Percentiles rank a stretch among this genome's conserved stretches.
phyloP scores from a whole-genome alignment of 176 grass and related monocot species.

The Rhipidocladum racemiflorum region DNA sequence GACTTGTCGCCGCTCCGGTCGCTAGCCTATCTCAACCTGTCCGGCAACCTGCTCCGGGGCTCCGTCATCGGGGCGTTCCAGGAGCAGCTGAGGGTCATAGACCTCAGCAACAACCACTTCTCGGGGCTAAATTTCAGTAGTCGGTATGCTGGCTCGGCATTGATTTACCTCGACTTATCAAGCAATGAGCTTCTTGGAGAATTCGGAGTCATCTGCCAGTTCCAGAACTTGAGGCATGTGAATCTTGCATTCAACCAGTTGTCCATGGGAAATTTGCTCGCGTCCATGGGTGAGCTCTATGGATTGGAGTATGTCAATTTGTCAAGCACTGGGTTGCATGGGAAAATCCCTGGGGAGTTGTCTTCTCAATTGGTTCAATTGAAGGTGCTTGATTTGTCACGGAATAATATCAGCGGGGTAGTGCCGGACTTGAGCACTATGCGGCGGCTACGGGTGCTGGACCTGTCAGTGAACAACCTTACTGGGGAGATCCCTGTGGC shows the following conservation, averaged over 20 bases:
- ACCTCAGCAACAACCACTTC: conserved; percentile 85
- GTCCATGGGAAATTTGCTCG: conserved; percentile 40
- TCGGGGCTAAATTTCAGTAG: conserved; percentile 54
- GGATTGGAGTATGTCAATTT: conserved; percentile 82
- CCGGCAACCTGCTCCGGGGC: conserved; percentile 53
- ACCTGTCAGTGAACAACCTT: conserved; percentile 91
- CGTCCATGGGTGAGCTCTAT: conserved; percentile 37
- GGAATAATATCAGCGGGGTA: conserved; percentile 63
- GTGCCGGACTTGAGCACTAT: conserved; percentile 62
- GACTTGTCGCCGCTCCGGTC: conserved; percentile 55
- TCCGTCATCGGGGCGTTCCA: conserved; percentile 44
- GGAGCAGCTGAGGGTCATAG: conserved; percentile 55
- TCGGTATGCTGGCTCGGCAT: conserved; percentile 49
- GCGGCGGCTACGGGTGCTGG: conserved; percentile 46
- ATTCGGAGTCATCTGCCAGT: conserved; percentile 32
- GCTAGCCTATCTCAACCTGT: conserved; percentile 75
- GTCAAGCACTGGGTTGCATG: conserved; percentile 68
- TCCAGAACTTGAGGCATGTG: conserved; percentile 57
- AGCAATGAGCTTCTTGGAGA: conserved; percentile 59
- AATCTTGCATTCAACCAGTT: conserved; percentile 88
- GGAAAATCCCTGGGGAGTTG: conserved; percentile 48
- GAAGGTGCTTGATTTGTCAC: conserved; percentile 80
- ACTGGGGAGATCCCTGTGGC: conserved; percentile 76
- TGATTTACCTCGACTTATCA: conserved; percentile 81
- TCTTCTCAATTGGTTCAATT: conserved; percentile 51